Base-by-base conservation (phyloP, 2,329 filamentous ascomycete species). In the Arthrobotrys sinensis region DNA sequence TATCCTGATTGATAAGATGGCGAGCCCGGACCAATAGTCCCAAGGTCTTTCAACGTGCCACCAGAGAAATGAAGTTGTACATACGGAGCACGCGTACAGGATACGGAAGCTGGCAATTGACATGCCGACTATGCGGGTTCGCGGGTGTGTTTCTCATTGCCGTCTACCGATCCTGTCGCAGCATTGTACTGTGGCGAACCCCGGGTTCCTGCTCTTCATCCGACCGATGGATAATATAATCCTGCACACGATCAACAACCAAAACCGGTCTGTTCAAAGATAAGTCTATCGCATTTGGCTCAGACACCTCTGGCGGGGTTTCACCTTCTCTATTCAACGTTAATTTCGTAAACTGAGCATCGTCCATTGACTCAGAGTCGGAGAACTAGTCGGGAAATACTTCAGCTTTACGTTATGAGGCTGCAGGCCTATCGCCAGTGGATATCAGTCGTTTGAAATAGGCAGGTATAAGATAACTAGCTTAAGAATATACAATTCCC, bases 381-480 rank as follows among this genome's bases (percentile, higher is more conserved):
- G 7, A 43, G 48, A 68, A 19, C 19, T 48, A 10, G 28, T 24
- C 14, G 28, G 45, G 24, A 14, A 28, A 16, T 16, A n/a, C 19
- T 21, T 40, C n/a, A 21, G 12, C 8, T 38, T 38, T 6, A 38
- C 36, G 24, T 28, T 28, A 28, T 8, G 36, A 8, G 36, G 36
- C 36, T 38, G 36, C 36, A 38, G 12, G 40, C 52, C 32, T 57
- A 57, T 57, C n/a, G 52, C n/a, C n/a, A 11, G 28, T 57, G 52
- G 52, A 38, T 38, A n/a, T 36, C 8, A n/a, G n/a, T 14, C 3
- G 32, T 36, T 57, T 21, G 21, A 66, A 60, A 73, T 40, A 60
- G 69, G 69, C 48, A 73, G 60, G 69, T 66, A 48, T 64, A 21
- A 34, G 38, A 43, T 46, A 50, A 7, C 19, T n/a, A 7, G 11